These are phyloP conservation scores for Metschnikowia aberdeeniae DNA, from an alignment of 805 yeast species.

Conservation along the genomic window DNA sequence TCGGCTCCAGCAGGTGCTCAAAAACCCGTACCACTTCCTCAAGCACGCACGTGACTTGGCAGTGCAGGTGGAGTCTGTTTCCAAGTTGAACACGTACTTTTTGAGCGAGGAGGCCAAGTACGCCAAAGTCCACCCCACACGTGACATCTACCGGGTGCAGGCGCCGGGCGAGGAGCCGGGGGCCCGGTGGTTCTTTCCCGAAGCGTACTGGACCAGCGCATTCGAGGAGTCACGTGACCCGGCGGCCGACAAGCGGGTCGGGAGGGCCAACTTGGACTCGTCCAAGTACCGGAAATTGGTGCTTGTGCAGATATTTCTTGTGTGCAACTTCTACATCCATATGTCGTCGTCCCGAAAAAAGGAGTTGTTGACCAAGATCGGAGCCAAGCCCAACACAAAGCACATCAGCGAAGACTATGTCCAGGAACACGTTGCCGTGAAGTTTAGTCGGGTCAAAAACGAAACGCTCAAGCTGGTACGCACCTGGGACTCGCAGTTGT, in stretches of 20 bases:
- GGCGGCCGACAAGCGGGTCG: conserved; percentile 19
- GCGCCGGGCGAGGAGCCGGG: conserved; percentile 17
- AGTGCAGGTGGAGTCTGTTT: conserved; percentile 21
- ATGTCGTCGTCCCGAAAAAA: conserved; percentile 21
- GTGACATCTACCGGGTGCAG: conserved; percentile 18
- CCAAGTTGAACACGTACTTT: conserved; percentile 26
- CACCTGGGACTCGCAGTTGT: conserved; percentile 23
- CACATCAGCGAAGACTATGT: conserved; percentile 34
- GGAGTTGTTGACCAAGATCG: conserved; percentile 18
- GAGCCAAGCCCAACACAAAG: conserved; percentile 28
- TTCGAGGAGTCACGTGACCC: conserved; percentile 24
- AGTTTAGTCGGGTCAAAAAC: conserved; percentile 24
- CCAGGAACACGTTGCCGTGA: conserved; percentile 22
- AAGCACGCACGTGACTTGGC: conserved; percentile 22
- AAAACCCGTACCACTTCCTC: conserved; percentile 34
- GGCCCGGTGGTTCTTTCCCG: conserved; percentile 30
- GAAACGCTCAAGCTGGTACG: conserved; percentile 23
- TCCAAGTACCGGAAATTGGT: conserved; percentile 25
- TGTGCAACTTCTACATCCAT: conserved; percentile 29
- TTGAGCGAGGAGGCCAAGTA: conserved; percentile 28
- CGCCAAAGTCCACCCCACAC: conserved; percentile 13
- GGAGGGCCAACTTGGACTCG: conserved; percentile 23
- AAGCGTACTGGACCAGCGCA: conserved; percentile 31
- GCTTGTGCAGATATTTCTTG: conserved; percentile 29
- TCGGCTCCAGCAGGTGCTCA: conserved; percentile 25